Conservation (phyloP, 192 early-diverging fungal species). For the Entomortierella chlamydospora region DNA sequence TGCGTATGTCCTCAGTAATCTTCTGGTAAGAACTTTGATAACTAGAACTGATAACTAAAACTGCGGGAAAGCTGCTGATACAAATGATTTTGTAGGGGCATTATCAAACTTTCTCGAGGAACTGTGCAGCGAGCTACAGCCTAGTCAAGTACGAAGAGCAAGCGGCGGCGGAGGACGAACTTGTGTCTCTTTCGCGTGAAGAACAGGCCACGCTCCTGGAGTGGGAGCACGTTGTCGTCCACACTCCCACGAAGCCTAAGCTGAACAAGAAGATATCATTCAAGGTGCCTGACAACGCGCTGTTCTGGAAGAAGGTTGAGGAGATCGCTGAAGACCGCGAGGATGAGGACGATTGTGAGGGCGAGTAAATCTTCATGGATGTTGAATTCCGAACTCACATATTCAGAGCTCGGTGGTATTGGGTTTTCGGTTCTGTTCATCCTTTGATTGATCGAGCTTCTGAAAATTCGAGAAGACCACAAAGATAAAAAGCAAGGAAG, state of each 20-base stretch:
- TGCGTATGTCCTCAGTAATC: slow-evolving; percentile 22
- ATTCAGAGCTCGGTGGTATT: too few species aligned
- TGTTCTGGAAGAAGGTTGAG: background rate
- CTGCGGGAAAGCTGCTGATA: slow-evolving; percentile 1
- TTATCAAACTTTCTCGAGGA: slow-evolving; percentile 18
- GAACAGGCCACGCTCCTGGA: slow-evolving; percentile 4
- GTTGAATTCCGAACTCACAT: too few species aligned
- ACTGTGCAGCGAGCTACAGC: slow-evolving; percentile 14
- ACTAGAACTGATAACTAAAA: background rate
- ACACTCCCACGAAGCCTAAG: slow-evolving; percentile 20
- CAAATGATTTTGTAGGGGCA: slow-evolving; percentile 6
- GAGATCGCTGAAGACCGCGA: background rate
- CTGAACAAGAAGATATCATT: background rate
- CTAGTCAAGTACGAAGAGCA: slow-evolving; percentile 9
- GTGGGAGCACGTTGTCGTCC: slow-evolving; percentile 25
- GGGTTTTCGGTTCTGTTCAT: too few species aligned
- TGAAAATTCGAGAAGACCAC: too few species aligned
- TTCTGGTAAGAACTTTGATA: slow-evolving; percentile 16
- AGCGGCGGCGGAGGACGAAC: slow-evolving; percentile 5
- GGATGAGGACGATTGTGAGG: background rate
- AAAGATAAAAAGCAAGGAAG: too few species aligned
- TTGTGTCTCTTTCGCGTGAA: slow-evolving; percentile 1
- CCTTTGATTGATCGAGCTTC: too few species aligned
- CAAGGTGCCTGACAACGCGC: background rate
- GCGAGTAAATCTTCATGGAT: too few species aligned